Percentiles rank a stretch among this genome's conserved stretches.
Evolutionary conservation across 2,329 filamentous ascomycete genomes (phyloP).

Genomic region (Colletotrichum tanaceti): DNA sequence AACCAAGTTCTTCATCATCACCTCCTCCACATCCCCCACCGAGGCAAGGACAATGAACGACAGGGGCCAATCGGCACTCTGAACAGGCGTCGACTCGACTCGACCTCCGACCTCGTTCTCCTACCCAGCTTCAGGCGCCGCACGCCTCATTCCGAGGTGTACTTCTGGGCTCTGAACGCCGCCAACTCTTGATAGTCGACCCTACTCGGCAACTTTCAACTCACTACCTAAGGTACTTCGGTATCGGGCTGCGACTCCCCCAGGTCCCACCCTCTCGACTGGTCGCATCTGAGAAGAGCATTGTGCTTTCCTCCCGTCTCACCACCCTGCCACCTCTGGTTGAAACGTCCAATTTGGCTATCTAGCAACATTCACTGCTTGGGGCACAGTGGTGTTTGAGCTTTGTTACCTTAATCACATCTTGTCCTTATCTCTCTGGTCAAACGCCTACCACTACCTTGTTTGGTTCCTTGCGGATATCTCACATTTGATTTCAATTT

Average conservation of each 20-base stretch:
- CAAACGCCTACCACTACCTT: neutral
- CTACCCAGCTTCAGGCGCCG: conserved; percentile 14
- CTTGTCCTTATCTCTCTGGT: conserved; percentile 14
- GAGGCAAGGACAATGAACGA: conserved; percentile 25
- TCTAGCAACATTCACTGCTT: conserved; percentile 6
- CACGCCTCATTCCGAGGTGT: neutral
- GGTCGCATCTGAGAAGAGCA: conserved; percentile 1
- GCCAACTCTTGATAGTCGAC: neutral
- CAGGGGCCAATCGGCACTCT: conserved; percentile 23
- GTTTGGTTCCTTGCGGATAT: conserved; percentile 11
- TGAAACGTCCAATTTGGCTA: neutral
- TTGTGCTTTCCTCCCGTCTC: conserved; percentile 21
- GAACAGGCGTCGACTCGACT: conserved; percentile 34
- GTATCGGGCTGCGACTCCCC: neutral
- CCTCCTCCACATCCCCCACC: conserved; percentile 8
- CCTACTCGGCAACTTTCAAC: conserved; percentile 6
- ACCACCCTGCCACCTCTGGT: neutral
- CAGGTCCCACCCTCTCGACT: neutral
- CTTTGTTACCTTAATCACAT: neutral
- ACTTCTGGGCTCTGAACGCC: neutral
- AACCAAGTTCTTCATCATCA: conserved; percentile 2
- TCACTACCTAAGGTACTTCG: conserved; percentile 4
- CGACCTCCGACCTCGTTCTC: conserved; percentile 23
- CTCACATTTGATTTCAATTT: conserved; percentile 1
- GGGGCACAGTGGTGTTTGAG: conserved; percentile 4